Evolutionary conservation across 2,329 filamentous ascomycete species (phyloP), one percentile per base, ranked within the genome.

Genomic region (Phoma sp.): DNA sequence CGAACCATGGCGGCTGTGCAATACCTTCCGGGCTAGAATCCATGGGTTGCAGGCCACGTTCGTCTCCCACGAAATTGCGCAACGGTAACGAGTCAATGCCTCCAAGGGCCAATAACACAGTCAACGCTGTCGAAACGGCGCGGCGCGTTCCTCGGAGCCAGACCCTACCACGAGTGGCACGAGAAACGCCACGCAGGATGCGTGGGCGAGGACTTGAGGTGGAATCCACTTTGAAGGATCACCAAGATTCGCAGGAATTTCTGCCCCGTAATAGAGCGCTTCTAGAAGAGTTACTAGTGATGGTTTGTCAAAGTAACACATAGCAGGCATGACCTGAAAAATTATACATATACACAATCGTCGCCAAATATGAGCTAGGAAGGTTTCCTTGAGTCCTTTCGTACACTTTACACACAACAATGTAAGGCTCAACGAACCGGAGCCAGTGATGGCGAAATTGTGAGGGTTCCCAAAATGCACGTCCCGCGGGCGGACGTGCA

Each of bases 1-100:
- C 23, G 8, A 41, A 41, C 45, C 25, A 18, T 45, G 36, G 40
- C 48, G 41, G 35, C 40, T 39, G 22, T 22, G 41, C 35, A 49
- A 49, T 45, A 23, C 45, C 40, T 29, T 36, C 35, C 13, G 29
- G 36, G 33, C 45, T 37, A 49, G 29, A 48, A 44, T 24, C 13
- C 23, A 35, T 49, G 36, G 13, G 35, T 38, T n/a, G 44, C 30
- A 40, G 33, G 23, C 51, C 29, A 32, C 25, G 38, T 35, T 7
- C 27, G 51, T 49, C 35, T 32, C 11, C n/a, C 7, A 41, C 35
- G 23, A 49, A 45, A 54, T 54, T 54, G 36, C 51, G 45, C 29
- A 24, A 18, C 35, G 29, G 14, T 14, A 36, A 29, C 51, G 45
- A 45, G 45, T 54, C 51, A 49, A 54, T 49, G 51, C 45, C 14